A percentile compares a stretch with the other conserved stretches of the same genome.
Conservation (phyloP, 2,329 filamentous ascomycete species). For the Fusarium dimerum region DNA sequence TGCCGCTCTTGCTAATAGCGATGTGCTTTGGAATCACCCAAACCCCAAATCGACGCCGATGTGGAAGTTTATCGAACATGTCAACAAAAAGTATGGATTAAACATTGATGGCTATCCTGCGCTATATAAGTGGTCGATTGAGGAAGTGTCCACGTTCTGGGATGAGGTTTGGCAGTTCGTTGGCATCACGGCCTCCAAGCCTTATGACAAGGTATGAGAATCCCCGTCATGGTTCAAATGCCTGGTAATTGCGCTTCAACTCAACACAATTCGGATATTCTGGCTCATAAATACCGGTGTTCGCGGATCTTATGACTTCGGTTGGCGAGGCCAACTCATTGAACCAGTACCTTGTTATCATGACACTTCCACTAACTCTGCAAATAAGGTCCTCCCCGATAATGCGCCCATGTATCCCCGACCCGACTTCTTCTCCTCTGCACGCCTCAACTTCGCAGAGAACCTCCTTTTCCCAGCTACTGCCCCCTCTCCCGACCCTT, state of each 20-base stretch:
- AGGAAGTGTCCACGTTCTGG: conserved; percentile 78
- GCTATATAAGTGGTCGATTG: conserved; percentile 85
- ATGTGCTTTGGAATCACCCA: conserved; percentile 71
- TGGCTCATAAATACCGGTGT: no score
- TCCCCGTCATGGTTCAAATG: background rate
- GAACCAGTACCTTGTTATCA: background rate
- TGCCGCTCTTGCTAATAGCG: conserved; percentile 20
- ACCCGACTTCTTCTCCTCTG: conserved; percentile 79
- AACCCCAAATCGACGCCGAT: conserved; percentile 68
- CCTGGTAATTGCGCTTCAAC: background rate
- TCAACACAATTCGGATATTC: background rate
- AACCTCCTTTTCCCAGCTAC: conserved; percentile 80
- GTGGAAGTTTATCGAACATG: conserved; percentile 67
- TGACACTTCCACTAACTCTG: background rate
- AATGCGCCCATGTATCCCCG: conserved; percentile 78
- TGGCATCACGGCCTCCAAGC: conserved; percentile 68
- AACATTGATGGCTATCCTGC: conserved; percentile 66
- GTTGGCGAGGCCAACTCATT: background rate
- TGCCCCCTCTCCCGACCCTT: conserved; percentile 45
- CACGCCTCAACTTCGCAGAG: conserved; percentile 88
- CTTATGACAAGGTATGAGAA: conserved; percentile 58
- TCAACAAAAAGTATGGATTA: conserved; percentile 68
- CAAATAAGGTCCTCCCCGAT: conserved; percentile 64
- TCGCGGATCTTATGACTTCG: background rate
- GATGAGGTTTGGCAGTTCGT: conserved; percentile 81